Evolutionary conservation across 805 yeast species (phyloP), one percentile per base, ranked within the genome.

Genomic region (Wickerhamomyces bisporus): DNA sequence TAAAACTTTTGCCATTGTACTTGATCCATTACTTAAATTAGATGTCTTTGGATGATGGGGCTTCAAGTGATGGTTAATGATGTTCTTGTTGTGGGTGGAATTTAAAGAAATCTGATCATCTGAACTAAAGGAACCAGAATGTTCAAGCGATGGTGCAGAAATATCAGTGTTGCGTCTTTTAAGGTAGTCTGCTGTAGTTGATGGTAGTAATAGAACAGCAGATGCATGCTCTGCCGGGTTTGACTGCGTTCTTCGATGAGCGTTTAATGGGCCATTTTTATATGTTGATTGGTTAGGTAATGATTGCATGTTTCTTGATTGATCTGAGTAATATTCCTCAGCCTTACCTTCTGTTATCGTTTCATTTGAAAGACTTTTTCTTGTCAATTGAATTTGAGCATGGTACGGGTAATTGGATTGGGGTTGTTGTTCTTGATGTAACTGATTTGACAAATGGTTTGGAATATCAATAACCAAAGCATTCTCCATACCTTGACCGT

Each of bases 401-500:
- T n/a, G 13, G 15, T 26, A 6, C 23, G 19, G 8, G 23, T 29
- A 9, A 13, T 13, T 9, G 17, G 26, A 18, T 35, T 20, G 14
- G 27, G 35, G 6, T 26, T 17, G n/a, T 9, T 7, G 8, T 28
- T 20, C 10, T 17, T 28, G 31, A 11, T 6, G 29, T 10, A 18
- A 15, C 26, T 39, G 32, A 12, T 41, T 37, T 10, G 41, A 38
- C 9, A 39, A 14, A 9, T 39, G 40, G 6, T 40, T 35, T 2
- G 75, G 70, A 0, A 66, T 58, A n/a, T 73, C 84, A 12, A 83
- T 68, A 2, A 81, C 55, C 23, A 84, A 65, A 0, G 91, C 82
- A 35, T 81, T 86, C 14, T 64, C 61, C 70, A 81, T 72, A 3
- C 57, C 46, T 88, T 82, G 84, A 0, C 87, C 86, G n/a, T 64